phyloP scores from a whole-genome alignment of 2,329 filamentous ascomycete species.

The Neofusicoccum umdonicola region DNA sequence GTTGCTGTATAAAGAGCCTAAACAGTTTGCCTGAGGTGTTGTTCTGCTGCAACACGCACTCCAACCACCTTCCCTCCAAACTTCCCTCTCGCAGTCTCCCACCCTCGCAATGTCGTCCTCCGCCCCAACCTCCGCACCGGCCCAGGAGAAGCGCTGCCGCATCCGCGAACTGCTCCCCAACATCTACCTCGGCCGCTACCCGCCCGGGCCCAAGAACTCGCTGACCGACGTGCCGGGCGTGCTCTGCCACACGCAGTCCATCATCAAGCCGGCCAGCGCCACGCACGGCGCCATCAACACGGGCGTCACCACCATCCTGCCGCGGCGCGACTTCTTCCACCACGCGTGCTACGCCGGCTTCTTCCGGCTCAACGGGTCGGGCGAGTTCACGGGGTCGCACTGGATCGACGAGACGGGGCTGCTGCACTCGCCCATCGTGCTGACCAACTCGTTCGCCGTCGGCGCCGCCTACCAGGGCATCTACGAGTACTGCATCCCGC shows the following conservation, averaged over 20 bases:
- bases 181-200: conserved; percentile 36
- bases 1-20: not conserved
- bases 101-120: not conserved
- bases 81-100: not conserved
- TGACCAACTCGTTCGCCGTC: conserved; percentile 59
- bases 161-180: conserved; percentile 40
- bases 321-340: conserved; percentile 42
- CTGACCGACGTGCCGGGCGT: conserved; percentile 47
- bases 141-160: conserved; percentile 26
- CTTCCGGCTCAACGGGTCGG: conserved; percentile 64
- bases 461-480: conserved; percentile 60
- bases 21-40: not conserved
- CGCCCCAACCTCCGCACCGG: not conserved
- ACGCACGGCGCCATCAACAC: conserved; percentile 37
- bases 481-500: conserved; percentile 53
- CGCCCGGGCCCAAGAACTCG: conserved; percentile 41
- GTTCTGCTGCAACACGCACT: not conserved
- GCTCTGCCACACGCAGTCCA: conserved; percentile 41
- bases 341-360: conserved; percentile 43
- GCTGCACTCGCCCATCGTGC: conserved; percentile 57
- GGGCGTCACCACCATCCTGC: conserved; percentile 45
- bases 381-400: conserved; percentile 61
- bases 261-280: conserved; percentile 29
- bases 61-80: not conserved
- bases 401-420: conserved; percentile 63